Conservation (phyloP, 179 eudicot species). For the Vitellaria paradoxa region DNA sequence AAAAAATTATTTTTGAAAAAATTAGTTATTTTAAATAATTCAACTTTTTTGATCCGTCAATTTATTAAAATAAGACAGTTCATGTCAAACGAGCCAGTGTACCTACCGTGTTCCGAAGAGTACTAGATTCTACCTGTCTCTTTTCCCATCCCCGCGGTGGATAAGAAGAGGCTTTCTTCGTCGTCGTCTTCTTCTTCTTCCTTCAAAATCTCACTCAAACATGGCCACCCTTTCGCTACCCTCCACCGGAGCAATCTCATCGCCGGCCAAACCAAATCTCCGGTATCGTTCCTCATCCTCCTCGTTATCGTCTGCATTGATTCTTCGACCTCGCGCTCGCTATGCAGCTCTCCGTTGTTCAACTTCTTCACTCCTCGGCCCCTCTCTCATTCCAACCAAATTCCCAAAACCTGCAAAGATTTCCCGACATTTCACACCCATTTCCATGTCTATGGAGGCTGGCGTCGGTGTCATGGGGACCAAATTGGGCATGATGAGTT, state of each 20-base stretch:
- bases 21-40: too few relatives aligned
- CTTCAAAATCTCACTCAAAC: background rate
- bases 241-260: conserved; percentile 10
- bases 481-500: conserved; percentile 91
- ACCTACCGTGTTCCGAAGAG: too few relatives aligned
- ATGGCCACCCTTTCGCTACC: conserved; percentile 16
- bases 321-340: conserved; percentile 13
- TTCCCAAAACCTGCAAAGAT: conserved; percentile 7
- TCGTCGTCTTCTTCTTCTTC: background rate
- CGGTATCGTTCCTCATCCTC: background rate
- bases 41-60: too few relatives aligned
- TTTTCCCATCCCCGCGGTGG: background rate
- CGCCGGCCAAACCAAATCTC: background rate
- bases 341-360: background rate
- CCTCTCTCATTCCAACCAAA: background rate
- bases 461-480: conserved; percentile 93
- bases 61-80: too few relatives aligned
- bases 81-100: too few relatives aligned
- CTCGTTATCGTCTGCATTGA: background rate
- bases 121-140: background rate
- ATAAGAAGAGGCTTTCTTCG: conserved; percentile 10
- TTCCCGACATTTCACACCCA: background rate
- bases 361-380: conserved; percentile 19
- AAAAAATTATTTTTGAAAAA: too few relatives aligned
- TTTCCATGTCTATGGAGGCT: conserved; percentile 62